These are phyloP conservation scores for Fusarium sp. DNA, from an alignment of 2,329 filamentous ascomycete species.

Conservation along the genomic window DNA sequence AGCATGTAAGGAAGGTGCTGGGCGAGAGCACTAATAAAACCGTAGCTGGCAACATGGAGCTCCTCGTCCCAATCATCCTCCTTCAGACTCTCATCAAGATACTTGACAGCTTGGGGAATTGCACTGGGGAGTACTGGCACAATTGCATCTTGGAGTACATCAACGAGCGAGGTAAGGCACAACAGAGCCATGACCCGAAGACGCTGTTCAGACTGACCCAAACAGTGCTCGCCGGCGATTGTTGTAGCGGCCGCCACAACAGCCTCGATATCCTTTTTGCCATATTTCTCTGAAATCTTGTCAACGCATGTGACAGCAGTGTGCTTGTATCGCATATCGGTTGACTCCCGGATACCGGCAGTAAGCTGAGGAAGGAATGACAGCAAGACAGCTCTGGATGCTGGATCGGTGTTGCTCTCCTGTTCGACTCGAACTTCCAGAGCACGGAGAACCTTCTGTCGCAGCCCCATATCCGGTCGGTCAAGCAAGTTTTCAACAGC, in stretches of 20 bases:
- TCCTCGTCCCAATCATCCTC: slow-evolving; percentile 67
- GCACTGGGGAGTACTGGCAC: slow-evolving; percentile 84
- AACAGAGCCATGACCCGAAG: slow-evolving; percentile 87
- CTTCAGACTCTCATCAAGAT: slow-evolving; percentile 73
- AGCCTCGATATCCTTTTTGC: slow-evolving; percentile 85
- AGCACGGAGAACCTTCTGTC: slow-evolving; percentile 82
- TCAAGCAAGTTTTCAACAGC: slow-evolving; percentile 86
- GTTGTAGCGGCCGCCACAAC: slow-evolving; percentile 81
- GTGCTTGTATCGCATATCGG: slow-evolving; percentile 81
- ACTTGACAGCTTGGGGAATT: slow-evolving; percentile 76
- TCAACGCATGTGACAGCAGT: slow-evolving; percentile 91
- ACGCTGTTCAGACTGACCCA: slow-evolving; percentile 78
- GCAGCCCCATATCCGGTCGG: slow-evolving; percentile 78
- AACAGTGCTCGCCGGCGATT: slow-evolving; percentile 80
- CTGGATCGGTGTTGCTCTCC: slow-evolving; percentile 75
- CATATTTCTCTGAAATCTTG: slow-evolving; percentile 93
- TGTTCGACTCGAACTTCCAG: slow-evolving; percentile 83
- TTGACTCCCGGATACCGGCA: slow-evolving; percentile 77
- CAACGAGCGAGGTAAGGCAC: slow-evolving; percentile 88
- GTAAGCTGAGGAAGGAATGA: slow-evolving; percentile 84
- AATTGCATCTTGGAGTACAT: slow-evolving; percentile 87
- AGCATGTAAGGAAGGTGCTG: slow-evolving; percentile 92
- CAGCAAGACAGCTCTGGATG: slow-evolving; percentile 77
- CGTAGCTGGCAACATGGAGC: slow-evolving; percentile 85
- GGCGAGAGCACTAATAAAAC: slow-evolving; percentile 82